Evolutionary conservation across 106 monocot genomes (phyloP).

Genomic region (Dendrobium nobile): DNA sequence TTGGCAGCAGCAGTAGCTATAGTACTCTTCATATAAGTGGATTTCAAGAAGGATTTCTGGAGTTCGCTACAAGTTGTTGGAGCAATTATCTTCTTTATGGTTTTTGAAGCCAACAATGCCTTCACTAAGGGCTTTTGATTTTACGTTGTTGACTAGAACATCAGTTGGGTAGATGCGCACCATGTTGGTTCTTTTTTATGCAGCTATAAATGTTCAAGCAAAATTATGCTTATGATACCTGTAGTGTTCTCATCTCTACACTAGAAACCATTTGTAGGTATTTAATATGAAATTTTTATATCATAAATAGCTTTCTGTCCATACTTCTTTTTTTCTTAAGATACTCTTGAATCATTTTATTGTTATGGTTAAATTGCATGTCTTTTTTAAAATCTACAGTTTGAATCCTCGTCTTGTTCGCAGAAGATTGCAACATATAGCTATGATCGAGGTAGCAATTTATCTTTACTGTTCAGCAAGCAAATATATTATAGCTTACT

Average conservation of each 20-base stretch:
- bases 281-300: too few relatives aligned
- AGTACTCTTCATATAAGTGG: too few relatives aligned
- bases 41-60: background rate
- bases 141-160: background rate
- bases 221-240: background rate
- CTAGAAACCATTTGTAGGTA: background rate
- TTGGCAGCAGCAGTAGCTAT: too few relatives aligned
- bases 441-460: conserved; percentile 50
- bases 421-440: conserved; percentile 78
- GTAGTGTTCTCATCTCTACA: background rate
- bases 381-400: conserved; percentile 27
- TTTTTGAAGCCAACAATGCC: background rate
- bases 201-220: background rate
- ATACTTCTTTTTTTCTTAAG: too few relatives aligned
- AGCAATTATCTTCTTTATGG: background rate
- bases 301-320: too few relatives aligned
- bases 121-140: background rate
- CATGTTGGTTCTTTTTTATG: background rate
- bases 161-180: background rate
- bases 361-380: background rate
- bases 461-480: background rate
- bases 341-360: too few relatives aligned
- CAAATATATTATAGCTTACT: background rate
- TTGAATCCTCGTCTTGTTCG: conserved; percentile 85
- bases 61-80: too few relatives aligned